phyloP scores from a whole-genome alignment of 352 stramenopile genomes.

The Saprolegnia parasitica region DNA sequence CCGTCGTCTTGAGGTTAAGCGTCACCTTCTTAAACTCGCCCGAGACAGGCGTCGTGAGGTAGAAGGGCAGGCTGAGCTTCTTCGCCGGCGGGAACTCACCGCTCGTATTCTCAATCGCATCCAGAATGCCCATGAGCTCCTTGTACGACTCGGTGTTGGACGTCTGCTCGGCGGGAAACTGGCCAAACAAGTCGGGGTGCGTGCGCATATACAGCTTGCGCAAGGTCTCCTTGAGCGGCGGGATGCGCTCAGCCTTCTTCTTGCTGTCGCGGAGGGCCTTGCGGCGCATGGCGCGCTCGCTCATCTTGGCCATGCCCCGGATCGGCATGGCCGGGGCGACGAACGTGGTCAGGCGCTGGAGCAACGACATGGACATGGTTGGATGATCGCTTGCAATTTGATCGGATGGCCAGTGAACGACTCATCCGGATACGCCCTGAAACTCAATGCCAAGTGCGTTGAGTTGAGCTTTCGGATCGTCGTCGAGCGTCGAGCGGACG shows the following conservation, averaged over 20 bases:
- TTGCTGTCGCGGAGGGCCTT: slow-evolving; percentile 81
- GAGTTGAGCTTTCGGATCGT: slow-evolving; percentile 9
- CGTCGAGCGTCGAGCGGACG: background rate
- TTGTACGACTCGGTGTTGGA: slow-evolving; percentile 74
- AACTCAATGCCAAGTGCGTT: slow-evolving; percentile 12
- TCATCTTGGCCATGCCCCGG: slow-evolving; percentile 44
- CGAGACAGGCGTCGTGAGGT: slow-evolving; percentile 58
- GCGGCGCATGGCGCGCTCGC: slow-evolving; percentile 56
- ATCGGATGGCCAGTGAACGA: background rate
- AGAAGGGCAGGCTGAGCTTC: slow-evolving; percentile 63
- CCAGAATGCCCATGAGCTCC: slow-evolving; percentile 72
- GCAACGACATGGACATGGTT: slow-evolving; percentile 5
- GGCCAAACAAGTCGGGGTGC: slow-evolving; percentile 68
- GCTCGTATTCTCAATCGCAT: slow-evolving; percentile 67
- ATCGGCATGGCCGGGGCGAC: background rate
- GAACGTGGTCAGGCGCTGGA: background rate
- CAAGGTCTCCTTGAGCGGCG: slow-evolving; percentile 67
- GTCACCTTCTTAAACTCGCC: slow-evolving; percentile 66
- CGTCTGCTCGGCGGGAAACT: slow-evolving; percentile 60
- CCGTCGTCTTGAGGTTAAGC: slow-evolving; percentile 59
- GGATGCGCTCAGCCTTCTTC: slow-evolving; percentile 48
- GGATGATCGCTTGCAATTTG: background rate
- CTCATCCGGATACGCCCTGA: slow-evolving; percentile 20
- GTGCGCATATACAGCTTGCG: slow-evolving; percentile 79
- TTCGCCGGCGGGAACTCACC: slow-evolving; percentile 73